Conservation (phyloP, 805 yeast species). For the Metschnikowia baotianmanensis region DNA sequence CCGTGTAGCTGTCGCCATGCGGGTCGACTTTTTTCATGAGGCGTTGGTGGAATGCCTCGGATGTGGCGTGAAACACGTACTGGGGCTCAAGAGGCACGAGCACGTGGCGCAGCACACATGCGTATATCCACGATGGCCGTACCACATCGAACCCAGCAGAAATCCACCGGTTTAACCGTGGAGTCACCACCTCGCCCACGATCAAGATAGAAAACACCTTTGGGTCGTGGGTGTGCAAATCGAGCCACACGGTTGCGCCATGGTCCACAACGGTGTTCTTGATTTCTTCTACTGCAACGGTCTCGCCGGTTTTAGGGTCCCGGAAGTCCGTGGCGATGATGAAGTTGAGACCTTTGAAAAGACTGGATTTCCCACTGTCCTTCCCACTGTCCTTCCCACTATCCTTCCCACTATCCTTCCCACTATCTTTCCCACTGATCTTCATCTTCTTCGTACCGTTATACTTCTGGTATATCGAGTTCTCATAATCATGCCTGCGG, state of each 20-base stretch:
- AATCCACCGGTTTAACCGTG: constrained; percentile 26
- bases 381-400: too few relatives aligned
- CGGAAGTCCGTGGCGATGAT: constrained; percentile 52
- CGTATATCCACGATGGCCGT: constrained; percentile 69
- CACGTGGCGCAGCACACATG: constrained; percentile 47
- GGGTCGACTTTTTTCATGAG: constrained; percentile 46
- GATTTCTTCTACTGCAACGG: constrained; percentile 37
- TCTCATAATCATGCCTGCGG: constrained; percentile 21
- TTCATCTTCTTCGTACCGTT: constrained; percentile 10
- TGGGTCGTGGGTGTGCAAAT: constrained; percentile 14
- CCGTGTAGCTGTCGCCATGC: constrained; percentile 60
- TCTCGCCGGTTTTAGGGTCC: constrained; percentile 19
- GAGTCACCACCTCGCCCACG: constrained; percentile 28
- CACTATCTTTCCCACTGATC: too few relatives aligned
- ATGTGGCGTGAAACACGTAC: constrained; percentile 49
- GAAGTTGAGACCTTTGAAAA: constrained; percentile 49
- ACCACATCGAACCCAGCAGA: constrained; percentile 56
- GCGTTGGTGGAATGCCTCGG: constrained; percentile 14
- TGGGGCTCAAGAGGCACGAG: constrained; percentile 58
- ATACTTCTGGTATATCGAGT: constrained; percentile 19
- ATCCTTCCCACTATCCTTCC: too few relatives aligned
- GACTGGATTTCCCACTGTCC: constrained; percentile 17
- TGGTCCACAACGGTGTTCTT: constrained; percentile 36
- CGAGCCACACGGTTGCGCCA: constrained; percentile 48
- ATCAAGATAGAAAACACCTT: constrained; percentile 16